phyloP scores from a whole-genome alignment of 768 basidiomycete genomes.

The Coprinopsis cinerea region DNA sequence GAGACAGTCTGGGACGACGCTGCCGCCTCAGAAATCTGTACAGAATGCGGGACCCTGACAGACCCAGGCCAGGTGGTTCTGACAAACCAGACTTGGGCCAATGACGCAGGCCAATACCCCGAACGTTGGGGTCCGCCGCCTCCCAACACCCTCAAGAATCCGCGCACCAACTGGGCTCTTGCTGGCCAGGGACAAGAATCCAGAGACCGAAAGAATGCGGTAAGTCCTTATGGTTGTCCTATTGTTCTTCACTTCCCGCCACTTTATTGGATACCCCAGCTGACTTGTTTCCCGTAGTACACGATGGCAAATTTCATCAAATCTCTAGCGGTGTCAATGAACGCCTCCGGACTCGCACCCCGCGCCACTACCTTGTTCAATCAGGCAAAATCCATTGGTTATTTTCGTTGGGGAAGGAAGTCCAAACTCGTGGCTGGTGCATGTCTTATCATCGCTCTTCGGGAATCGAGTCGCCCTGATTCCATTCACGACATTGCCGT shows the following conservation, averaged over 20 bases:
- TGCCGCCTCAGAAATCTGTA: constrained; percentile 59
- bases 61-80: constrained; percentile 61
- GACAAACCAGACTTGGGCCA: constrained; percentile 32
- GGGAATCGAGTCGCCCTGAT: constrained; percentile 65
- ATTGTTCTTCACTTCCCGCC: constrained; percentile 10
- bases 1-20: constrained; percentile 50
- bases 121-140: constrained; percentile 26
- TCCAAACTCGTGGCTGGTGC: constrained; percentile 67
- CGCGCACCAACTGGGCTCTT: constrained; percentile 54
- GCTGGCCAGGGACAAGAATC: constrained; percentile 62
- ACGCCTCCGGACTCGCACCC: constrained; percentile 52
- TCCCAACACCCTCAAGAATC: constrained; percentile 40
- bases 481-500: constrained; percentile 64
- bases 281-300: constrained; percentile 35
- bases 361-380: constrained; percentile 67
- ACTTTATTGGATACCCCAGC: constrained; percentile 12
- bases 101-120: constrained; percentile 28
- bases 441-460: constrained; percentile 62
- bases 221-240: constrained; percentile 27
- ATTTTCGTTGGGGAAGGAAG: constrained; percentile 69
- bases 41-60: constrained; percentile 62
- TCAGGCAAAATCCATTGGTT: constrained; percentile 52
- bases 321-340: constrained; percentile 52
- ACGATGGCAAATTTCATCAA: constrained; percentile 60
- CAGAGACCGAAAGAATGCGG: constrained; percentile 58